Evolutionary conservation across 768 basidiomycete genomes (phyloP).

Genomic region (Xerocomellus amylosporus): DNA sequence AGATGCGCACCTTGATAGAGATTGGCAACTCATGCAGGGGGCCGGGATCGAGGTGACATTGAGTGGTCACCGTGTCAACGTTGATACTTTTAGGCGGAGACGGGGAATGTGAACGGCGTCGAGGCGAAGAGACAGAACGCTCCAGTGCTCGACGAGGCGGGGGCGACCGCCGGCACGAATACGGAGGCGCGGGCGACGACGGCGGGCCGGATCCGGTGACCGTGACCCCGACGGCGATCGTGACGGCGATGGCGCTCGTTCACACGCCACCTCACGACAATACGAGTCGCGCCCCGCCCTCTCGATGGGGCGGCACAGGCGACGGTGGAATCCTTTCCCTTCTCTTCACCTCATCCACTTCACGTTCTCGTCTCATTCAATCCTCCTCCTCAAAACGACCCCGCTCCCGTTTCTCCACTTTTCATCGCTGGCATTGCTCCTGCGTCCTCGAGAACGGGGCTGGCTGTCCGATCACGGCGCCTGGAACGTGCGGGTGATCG

Average conservation of each 20-base stretch:
- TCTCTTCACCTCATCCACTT: constrained; percentile 23
- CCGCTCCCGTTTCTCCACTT: constrained; percentile 69
- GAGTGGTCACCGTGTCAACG: too few species aligned
- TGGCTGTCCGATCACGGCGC: too few species aligned
- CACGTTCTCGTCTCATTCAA: constrained; percentile 48
- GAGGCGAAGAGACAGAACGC: constrained; percentile 35
- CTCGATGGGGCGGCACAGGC: constrained; percentile 37
- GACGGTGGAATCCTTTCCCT: constrained; percentile 52
- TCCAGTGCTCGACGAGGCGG: constrained; percentile 37
- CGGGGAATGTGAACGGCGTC: constrained; percentile 36
- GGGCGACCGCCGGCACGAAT: constrained; percentile 37
- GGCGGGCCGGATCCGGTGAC: constrained; percentile 34
- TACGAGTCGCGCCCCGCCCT: constrained; percentile 21
- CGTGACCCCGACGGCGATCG: constrained; percentile 26
- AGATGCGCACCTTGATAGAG: constrained; percentile 37
- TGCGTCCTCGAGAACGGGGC: constrained; percentile 41
- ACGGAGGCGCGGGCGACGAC: constrained; percentile 38
- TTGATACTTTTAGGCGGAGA: too few species aligned
- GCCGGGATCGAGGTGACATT: too few species aligned
- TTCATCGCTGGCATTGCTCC: constrained; percentile 73
- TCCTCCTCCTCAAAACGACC: constrained; percentile 71
- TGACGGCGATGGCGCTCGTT: constrained; percentile 3
- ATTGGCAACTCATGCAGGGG: constrained; percentile 44
- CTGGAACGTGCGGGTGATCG: too few species aligned
- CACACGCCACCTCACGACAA: constrained; percentile 25